Percentiles rank a stretch among this genome's conserved stretches.
These are phyloP conservation scores for Pistacia atlantica DNA, from an alignment of 345 rosid species.

Conservation along the genomic window DNA sequence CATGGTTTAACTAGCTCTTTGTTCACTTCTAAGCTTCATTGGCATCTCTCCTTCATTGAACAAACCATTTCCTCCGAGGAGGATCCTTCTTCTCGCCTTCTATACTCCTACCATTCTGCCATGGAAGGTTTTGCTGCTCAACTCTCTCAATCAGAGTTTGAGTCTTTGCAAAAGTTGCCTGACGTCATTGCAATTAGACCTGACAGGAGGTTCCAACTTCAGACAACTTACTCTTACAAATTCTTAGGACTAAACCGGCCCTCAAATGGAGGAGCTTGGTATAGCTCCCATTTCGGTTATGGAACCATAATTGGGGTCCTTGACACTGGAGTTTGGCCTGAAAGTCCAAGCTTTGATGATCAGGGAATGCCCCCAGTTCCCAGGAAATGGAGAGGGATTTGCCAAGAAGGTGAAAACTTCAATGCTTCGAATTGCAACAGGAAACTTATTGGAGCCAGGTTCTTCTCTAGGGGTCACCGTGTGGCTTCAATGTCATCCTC, in stretches of 20 bases:
- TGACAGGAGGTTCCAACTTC: constrained; percentile 64
- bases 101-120: constrained; percentile 83
- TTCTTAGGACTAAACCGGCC: constrained; percentile 66
- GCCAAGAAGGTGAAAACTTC: constrained; percentile 78
- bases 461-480: constrained; percentile 75
- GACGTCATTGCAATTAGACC: constrained; percentile 75
- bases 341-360: constrained; percentile 83
- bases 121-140: constrained; percentile 90
- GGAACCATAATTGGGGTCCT: constrained; percentile 76
- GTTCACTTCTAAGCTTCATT: constrained; percentile 51
- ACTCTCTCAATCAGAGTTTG: constrained; percentile 56
- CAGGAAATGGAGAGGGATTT: constrained; percentile 74
- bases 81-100: constrained; percentile 66
- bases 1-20: constrained; percentile 36
- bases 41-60: constrained; percentile 76
- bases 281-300: constrained; percentile 55
- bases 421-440: constrained; percentile 61
- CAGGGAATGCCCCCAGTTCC: constrained; percentile 68
- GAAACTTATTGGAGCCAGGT: constrained; percentile 86
- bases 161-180: constrained; percentile 45
- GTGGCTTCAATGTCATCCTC: constrained; percentile 48
- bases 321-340: constrained; percentile 94
- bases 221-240: constrained; percentile 84
- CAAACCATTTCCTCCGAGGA: constrained; percentile 42
- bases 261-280: constrained; percentile 55